A percentile compares a stretch with the other conserved stretches of the same genome.
Evolutionary conservation across 352 stramenopile genomes (phyloP).

Genomic region (Globisporangium carolinianum): DNA sequence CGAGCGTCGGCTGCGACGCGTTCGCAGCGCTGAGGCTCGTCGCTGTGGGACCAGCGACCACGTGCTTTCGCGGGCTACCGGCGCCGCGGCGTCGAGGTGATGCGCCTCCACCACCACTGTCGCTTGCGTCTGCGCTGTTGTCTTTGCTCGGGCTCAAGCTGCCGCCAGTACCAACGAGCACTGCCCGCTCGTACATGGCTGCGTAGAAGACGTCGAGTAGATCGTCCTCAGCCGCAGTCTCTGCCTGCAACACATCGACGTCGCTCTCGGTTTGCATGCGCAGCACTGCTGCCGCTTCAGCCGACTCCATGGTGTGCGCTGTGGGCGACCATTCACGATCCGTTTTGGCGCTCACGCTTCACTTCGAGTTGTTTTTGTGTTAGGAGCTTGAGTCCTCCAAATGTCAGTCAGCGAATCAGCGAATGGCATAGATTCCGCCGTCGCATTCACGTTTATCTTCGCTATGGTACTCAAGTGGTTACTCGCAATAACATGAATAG

Average conservation of each 20-base stretch:
- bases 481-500: too few species aligned
- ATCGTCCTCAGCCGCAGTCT: slow-evolving; percentile 19
- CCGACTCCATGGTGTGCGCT: too few species aligned
- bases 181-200: slow-evolving; percentile 50
- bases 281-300: neutral
- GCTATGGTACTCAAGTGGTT: too few species aligned
- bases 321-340: too few species aligned
- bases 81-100: slow-evolving; percentile 19
- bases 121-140: neutral
- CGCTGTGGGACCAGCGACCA: slow-evolving; percentile 5
- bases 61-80: slow-evolving; percentile 17
- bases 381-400: too few species aligned
- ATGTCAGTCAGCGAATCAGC: too few species aligned
- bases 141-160: slow-evolving; percentile 24
- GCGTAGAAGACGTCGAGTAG: slow-evolving; percentile 54
- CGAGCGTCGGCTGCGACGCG: slow-evolving; percentile 3
- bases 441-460: too few species aligned
- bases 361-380: neutral
- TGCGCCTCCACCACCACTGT: neutral
- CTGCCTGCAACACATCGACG: slow-evolving; percentile 7
- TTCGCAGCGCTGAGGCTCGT: slow-evolving; percentile 9
- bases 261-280: slow-evolving; percentile 1
- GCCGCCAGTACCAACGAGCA: slow-evolving; percentile 20
- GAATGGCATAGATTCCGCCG: too few species aligned
- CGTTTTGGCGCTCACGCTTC: too few species aligned